Conservation (phyloP, 108 stramenopile genomes). For the Nitzschia palea region DNA sequence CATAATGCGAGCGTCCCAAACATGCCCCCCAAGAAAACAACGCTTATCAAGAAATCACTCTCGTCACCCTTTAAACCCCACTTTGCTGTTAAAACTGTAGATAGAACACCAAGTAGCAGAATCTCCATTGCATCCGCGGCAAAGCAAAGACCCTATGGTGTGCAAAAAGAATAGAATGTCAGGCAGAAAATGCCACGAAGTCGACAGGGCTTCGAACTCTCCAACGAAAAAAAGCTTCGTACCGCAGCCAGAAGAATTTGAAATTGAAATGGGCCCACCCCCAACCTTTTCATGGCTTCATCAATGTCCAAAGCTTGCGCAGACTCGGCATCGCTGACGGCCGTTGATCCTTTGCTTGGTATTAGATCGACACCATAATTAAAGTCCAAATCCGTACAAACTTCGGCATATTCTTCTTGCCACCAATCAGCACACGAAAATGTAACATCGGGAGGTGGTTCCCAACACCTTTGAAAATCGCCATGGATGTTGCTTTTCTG, state of each 20-base stretch:
- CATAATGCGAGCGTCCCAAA: slow-evolving; percentile 62
- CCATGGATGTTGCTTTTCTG: too few species aligned
- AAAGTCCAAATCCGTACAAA: background rate
- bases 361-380: too few species aligned
- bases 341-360: too few species aligned
- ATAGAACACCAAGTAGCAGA: slow-evolving; percentile 61
- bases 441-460: too few species aligned
- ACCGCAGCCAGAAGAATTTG: slow-evolving; percentile 46
- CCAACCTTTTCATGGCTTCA: slow-evolving; percentile 47
- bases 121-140: slow-evolving; percentile 76
- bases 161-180: background rate
- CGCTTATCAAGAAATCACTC: slow-evolving; percentile 45
- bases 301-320: slow-evolving; percentile 38
- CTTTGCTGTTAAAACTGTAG: slow-evolving; percentile 46
- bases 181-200: slow-evolving; percentile 30
- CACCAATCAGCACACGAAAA: too few species aligned
- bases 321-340: too few species aligned
- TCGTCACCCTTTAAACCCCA: slow-evolving; percentile 54
- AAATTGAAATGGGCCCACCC: slow-evolving; percentile 63
- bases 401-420: too few species aligned
- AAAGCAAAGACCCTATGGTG: slow-evolving; percentile 62
- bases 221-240: background rate
- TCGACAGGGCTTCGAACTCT: slow-evolving; percentile 17
- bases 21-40: slow-evolving; percentile 68
- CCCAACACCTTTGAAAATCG: too few species aligned